Evolutionary conservation across 2,329 filamentous ascomycete species (phyloP).

Genomic region (Colletotrichum lindemuthianum): DNA sequence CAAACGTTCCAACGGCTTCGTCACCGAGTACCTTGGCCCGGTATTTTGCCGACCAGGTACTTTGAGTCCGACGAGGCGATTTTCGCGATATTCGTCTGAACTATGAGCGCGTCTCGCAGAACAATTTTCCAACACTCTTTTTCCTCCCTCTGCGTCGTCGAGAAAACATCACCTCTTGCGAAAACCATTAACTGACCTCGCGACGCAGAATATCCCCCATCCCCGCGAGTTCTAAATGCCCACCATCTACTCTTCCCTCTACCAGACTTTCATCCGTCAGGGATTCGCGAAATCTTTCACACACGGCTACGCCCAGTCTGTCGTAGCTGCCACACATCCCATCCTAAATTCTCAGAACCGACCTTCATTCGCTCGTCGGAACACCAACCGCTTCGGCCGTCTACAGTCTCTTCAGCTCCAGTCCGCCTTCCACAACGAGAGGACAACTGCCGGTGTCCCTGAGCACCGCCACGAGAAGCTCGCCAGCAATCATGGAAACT

Average conservation of each 20-base stretch:
- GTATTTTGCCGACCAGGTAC: background rate
- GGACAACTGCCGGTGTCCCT: conserved; percentile 61
- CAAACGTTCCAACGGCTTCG: conserved; percentile 8
- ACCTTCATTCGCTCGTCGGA: conserved; percentile 69
- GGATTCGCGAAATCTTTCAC: conserved; percentile 97
- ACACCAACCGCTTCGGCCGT: conserved; percentile 63
- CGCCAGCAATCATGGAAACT: conserved; percentile 64
- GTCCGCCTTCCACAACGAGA: conserved; percentile 74
- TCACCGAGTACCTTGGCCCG: background rate
- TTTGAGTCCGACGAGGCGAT: background rate
- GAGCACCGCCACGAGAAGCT: conserved; percentile 67
- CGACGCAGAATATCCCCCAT: conserved; percentile 62
- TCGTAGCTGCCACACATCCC: conserved; percentile 91
- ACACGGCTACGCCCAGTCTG: conserved; percentile 97
- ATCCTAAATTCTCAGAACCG: conserved; percentile 79
- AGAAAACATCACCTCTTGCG: background rate
- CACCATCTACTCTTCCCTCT: conserved; percentile 74
- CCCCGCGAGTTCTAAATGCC: conserved; percentile 89
- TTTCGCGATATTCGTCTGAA: too few relatives aligned
- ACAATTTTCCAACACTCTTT: too few relatives aligned
- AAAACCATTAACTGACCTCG: conserved; percentile 39
- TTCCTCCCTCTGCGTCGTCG: background rate
- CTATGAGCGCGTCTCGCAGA: too few relatives aligned
- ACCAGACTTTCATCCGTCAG: conserved; percentile 91
- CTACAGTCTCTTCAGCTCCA: conserved; percentile 73